Base-by-base conservation (phyloP, 495 filamentous ascomycete species). In the Penicillium herquei region DNA sequence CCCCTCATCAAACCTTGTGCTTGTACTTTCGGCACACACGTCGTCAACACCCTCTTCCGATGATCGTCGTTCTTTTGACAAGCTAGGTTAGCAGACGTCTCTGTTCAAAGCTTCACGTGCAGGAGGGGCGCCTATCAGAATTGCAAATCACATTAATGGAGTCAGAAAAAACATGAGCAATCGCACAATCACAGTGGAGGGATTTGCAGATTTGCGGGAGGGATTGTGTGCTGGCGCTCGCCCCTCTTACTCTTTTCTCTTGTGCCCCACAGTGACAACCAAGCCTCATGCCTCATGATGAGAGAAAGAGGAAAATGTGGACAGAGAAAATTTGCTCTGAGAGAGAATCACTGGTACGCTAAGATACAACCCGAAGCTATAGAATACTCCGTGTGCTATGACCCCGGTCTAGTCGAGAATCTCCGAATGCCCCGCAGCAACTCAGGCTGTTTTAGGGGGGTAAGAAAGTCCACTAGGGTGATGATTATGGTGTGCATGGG, bases 31-130 rank as follows among this genome's bases (percentile, higher is more conserved):
- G 50, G 39, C 26, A 50, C 39, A 10, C 34, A 32, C 26, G 43
- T 44, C 39, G 39, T 52, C 33, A 50, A 26, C 21, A 30, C 7
- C 21, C 14, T 5, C 7, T 49, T 7, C 16, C 49, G 35, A 46
- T 51, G 53, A 39, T 49, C 49, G 39, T 45, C 21, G 18, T 13
- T 18, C 12, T 40, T 18, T 34, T 43, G 53, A 45, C 51, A 41
- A 56, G 51, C 48, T 14, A n/a, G 34, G 11, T 50, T 32, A 39
- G 32, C 37, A 35, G 35, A 17, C n/a, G 6, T 41, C 34, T 39
- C 21, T 21, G 16, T 7, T 48, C 48, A 37, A 56, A 57, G 61
- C 55, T 59, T 51, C 58, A 52, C 50, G 58, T 62, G 64, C 64
- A 62, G 43, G 18, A 56, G 43, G 13, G 55, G 58, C 57, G 50